A percentile compares a stretch with the other conserved stretches of the same genome.
These are phyloP conservation scores for Alnus rubra DNA, from an alignment of 306 rosid genomes.

Conservation along the genomic window DNA sequence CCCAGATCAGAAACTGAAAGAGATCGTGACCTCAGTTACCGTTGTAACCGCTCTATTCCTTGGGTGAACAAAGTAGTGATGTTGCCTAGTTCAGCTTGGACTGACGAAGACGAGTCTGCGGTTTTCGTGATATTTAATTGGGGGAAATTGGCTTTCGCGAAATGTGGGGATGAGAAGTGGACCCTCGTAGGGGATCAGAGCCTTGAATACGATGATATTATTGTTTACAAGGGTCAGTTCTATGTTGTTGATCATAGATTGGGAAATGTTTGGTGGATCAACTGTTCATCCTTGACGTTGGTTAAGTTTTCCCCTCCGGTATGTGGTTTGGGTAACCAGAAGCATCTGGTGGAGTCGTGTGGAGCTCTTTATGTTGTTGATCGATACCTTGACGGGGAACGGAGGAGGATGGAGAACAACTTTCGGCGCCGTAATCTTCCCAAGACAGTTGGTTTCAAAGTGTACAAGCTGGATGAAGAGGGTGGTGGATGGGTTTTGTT, in stretches of 20 bases:
- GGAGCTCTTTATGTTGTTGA: slow-evolving; percentile 70
- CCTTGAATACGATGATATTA: slow-evolving; percentile 57
- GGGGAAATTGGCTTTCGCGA: slow-evolving; percentile 54
- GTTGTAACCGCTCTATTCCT: not conserved
- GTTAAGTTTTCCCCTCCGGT: slow-evolving; percentile 58
- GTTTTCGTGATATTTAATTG: slow-evolving; percentile 36
- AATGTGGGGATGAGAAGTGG: slow-evolving; percentile 41
- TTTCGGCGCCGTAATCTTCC: not conserved
- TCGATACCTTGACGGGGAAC: slow-evolving; percentile 37
- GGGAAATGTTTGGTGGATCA: slow-evolving; percentile 71
- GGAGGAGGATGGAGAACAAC: slow-evolving; percentile 15
- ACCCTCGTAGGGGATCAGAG: slow-evolving; percentile 42
- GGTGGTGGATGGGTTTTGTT: slow-evolving; percentile 45
- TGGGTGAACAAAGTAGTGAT: slow-evolving; percentile 45
- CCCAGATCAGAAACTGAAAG: slow-evolving; percentile 9
- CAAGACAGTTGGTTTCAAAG: slow-evolving; percentile 47
- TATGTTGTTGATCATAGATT: slow-evolving; percentile 56
- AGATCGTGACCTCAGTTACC: not conserved
- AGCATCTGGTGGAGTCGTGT: slow-evolving; percentile 68
- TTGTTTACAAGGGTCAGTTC: slow-evolving; percentile 47
- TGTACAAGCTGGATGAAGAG: slow-evolving; percentile 44
- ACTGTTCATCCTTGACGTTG: slow-evolving; percentile 34
- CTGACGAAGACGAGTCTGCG: slow-evolving; percentile 19
- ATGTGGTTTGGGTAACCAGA: slow-evolving; percentile 56
- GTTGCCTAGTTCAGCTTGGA: slow-evolving; percentile 43